Evolutionary conservation across 1,284 basidiomycete genomes (phyloP), one percentile per base, ranked within the genome.

Genomic region (Apiotrichum mycotoxinovorans): DNA sequence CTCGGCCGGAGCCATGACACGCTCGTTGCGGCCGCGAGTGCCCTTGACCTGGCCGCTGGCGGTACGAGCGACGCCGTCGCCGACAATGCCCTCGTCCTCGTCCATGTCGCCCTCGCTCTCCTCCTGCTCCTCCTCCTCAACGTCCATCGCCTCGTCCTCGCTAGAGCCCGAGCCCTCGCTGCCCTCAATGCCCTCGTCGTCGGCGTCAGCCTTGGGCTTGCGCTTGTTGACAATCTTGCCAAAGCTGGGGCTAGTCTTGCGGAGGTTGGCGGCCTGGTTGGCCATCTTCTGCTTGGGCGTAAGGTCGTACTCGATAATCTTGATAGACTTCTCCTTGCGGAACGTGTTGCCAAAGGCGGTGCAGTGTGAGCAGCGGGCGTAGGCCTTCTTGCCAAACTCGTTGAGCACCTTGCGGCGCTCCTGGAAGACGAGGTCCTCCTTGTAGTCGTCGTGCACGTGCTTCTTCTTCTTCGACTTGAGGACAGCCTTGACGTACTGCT

Each of bases 301-400:
- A 30, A 98, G 82, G 67, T 93, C 92, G 68, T 90, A 89, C 78
- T 98, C 94, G 72, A 98, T 88, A 62, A 99, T 84, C 79, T 97
- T 98, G 58, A 91, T 89, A 71, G 90, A 83, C 1, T 91, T 92
- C 72, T 98, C 96, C 74, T 94, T 97, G 58, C 94, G 87, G 77
- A 91, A 90, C 0, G 52, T 55, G 46, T 44, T 25, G 35, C 85
- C 90, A 80, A 76, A 94, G 88, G 88, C 91, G 57, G 80, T 80
- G 78, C 95, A 98, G 57, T 83, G 82, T 1, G 79, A 76, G 73
- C 95, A 98, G 68, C 69, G 84, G 85, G 45, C 52, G 62, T 87
- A 84, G 25, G 80, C 79, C 78, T 86, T 91, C 65, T 94, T 76
- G 40, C 69, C 62, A 50, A 98, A 94, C 55, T 94, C 88, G 58